These are phyloP conservation scores for Russula lepida DNA, from an alignment of 768 basidiomycete species.

Conservation along the genomic window DNA sequence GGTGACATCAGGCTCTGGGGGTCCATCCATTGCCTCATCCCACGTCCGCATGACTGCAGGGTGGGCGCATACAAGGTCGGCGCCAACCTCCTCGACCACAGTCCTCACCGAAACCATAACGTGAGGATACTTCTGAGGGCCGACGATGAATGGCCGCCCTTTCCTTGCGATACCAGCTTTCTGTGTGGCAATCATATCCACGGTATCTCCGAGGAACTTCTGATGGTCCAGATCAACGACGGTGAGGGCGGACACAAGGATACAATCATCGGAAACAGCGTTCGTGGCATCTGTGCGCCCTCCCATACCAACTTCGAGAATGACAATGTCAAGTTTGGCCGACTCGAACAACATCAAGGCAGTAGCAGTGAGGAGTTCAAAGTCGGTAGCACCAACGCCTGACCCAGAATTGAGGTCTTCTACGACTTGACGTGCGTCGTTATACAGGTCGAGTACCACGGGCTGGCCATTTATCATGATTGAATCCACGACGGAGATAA, in stretches of 20 bases:
- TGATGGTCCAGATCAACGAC: slow-evolving; percentile 92
- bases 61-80: slow-evolving; percentile 26
- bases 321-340: slow-evolving; percentile 63
- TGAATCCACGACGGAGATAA: slow-evolving; percentile 66
- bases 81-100: slow-evolving; percentile 37
- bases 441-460: slow-evolving; percentile 43
- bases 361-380: slow-evolving; percentile 80
- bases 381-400: slow-evolving; percentile 49
- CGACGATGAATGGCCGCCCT: slow-evolving; percentile 57
- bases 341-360: slow-evolving; percentile 72
- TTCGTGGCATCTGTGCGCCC: slow-evolving; percentile 92
- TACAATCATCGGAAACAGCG: slow-evolving; percentile 57
- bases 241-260: slow-evolving; percentile 76
- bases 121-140: slow-evolving; percentile 46
- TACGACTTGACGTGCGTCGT: slow-evolving; percentile 38
- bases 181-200: slow-evolving; percentile 66
- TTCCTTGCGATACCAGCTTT: slow-evolving; percentile 74
- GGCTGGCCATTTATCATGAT: slow-evolving; percentile 58
- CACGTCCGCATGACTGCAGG: slow-evolving; percentile 31
- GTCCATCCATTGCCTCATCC: slow-evolving; percentile 32
- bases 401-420: slow-evolving; percentile 39
- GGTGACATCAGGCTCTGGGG: slow-evolving; percentile 23
- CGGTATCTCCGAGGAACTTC: slow-evolving; percentile 71
- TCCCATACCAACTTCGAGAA: slow-evolving; percentile 94
- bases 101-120: slow-evolving; percentile 40